Evolutionary conservation across 1,284 basidiomycete species (phyloP).

Genomic region (Paramarasmius palmivorus): DNA sequence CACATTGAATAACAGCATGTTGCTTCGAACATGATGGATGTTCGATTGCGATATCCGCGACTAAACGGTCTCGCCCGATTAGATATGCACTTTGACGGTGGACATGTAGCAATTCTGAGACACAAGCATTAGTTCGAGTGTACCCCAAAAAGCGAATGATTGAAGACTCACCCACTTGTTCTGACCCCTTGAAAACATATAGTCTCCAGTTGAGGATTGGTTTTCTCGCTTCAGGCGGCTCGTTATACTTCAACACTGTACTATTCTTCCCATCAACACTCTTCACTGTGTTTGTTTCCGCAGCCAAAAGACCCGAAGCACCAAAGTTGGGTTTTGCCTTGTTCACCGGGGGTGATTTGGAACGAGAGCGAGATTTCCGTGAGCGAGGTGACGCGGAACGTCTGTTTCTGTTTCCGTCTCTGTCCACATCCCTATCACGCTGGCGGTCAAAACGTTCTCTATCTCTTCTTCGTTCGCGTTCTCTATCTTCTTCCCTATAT

Average conservation of each 20-base stretch:
- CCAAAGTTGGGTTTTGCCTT: constrained; percentile 87
- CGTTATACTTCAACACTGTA: constrained; percentile 96
- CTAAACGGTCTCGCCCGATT: constrained; percentile 85
- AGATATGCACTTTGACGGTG: constrained; percentile 94
- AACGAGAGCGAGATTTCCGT: constrained; percentile 26
- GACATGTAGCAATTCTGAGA: constrained; percentile 84
- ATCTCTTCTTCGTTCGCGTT: constrained; percentile 43
- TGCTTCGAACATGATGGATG: constrained; percentile 99
- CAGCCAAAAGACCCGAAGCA: constrained; percentile 88
- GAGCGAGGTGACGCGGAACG: constrained; percentile 57
- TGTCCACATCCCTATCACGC: too few species aligned
- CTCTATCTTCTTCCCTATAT: constrained; percentile 39
- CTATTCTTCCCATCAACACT: constrained; percentile 68
- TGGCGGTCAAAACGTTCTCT: constrained; percentile 39
- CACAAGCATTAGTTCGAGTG: constrained; percentile 4
- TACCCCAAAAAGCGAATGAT: background rate
- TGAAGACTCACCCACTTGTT: constrained; percentile 51
- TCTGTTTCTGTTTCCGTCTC: constrained; percentile 31
- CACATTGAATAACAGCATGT: constrained; percentile 95
- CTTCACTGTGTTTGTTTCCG: constrained; percentile 89
- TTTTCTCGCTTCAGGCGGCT: constrained; percentile 96
- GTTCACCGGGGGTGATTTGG: constrained; percentile 40
- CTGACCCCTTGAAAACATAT: constrained; percentile 75
- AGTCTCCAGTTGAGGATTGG: constrained; percentile 89
- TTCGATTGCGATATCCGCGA: constrained; percentile 89